Conservation (phyloP, 345 rosid genomes). For the Sisymbrium irio region DNA sequence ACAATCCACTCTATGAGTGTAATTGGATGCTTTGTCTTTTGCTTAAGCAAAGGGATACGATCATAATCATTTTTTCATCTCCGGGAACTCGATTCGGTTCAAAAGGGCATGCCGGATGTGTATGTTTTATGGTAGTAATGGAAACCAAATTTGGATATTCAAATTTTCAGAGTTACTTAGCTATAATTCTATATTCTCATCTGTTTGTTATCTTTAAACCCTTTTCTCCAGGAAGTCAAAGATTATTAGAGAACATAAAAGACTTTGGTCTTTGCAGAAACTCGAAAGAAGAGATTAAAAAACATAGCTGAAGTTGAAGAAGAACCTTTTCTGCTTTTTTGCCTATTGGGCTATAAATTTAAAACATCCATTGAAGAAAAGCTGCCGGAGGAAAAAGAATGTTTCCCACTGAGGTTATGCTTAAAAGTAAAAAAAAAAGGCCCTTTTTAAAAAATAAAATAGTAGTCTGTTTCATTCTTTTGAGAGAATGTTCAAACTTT, state of each 20-base stretch:
- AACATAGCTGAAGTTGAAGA: constrained; percentile 15
- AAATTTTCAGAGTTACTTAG: neutral
- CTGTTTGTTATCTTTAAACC: neutral
- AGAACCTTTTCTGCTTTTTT: constrained; percentile 5
- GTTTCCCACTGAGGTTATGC: constrained; percentile 37
- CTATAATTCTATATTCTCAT: neutral
- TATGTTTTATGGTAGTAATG: neutral
- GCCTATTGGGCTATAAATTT: constrained; percentile 13
- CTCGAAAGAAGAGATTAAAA: neutral
- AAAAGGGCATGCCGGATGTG: neutral
- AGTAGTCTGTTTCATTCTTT: constrained; percentile 10
- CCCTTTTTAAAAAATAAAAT: neutral
- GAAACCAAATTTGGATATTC: neutral
- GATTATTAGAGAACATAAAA: neutral
- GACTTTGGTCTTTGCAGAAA: neutral
- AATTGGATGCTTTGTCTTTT: constrained; percentile 3
- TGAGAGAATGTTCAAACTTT: constrained; percentile 26
- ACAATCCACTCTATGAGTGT: neutral
- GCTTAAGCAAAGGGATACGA: neutral
- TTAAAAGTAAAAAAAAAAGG: constrained; percentile 7
- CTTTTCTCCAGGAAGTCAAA: neutral
- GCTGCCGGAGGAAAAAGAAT: constrained; percentile 31
- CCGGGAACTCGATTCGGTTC: neutral
- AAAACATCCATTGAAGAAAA: constrained; percentile 14
- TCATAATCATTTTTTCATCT: neutral